Evolutionary conservation across 805 yeast species (phyloP), one percentile per base, ranked within the genome.

Genomic region (Cyberlindnera meyerae): DNA sequence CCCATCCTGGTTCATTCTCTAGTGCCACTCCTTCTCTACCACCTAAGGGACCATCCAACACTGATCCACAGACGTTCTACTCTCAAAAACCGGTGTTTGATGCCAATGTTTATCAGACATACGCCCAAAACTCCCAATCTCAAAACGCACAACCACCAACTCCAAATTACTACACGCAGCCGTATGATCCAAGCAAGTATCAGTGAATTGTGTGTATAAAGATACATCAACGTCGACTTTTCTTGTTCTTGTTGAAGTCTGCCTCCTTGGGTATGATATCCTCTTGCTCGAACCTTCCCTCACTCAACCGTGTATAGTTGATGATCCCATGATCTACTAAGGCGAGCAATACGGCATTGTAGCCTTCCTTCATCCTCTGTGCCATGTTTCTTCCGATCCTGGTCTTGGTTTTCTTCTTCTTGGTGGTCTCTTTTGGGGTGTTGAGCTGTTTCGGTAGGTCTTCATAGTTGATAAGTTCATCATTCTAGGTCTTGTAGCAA

Each of bases 301-400:
- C 74, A 6, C 72, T 55, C 14, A 79, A 47, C 30, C 63, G 64
- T n/a, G 76, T 64, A 50, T 82, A 85, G 51, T 79, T 82, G 13
- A 85, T 70, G 5, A 85, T 66, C 0, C 96, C 95, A 47, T 75
- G 68, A 53, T 84, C 93, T 6, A 86, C 75, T 1, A 81, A 64
- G 0, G 95, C 95, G n/a, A 65, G 29, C 4, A 85, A 58, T 6
- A 81, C 61, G 15, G 77, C 58, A 17, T 49, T 45, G 39, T 66
- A 55, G 0, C 90, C 89, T 25, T 59, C 59, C 45, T 73, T 77
- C 28, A 80, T 55, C 31, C 73, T 50, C 16, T 47, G 49, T 30
- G 45, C 39, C 40, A 58, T 75, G 61, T 54, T 65, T 29, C 37
- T 33, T 16, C 34, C 37, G 11, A 20, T 29, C 17, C 14, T 32